A percentile compares a stretch with the other conserved stretches of the same genome.
These are phyloP conservation scores for Nemania sp. DNA, from an alignment of 2,329 filamentous ascomycete genomes.

Conservation along the genomic window DNA sequence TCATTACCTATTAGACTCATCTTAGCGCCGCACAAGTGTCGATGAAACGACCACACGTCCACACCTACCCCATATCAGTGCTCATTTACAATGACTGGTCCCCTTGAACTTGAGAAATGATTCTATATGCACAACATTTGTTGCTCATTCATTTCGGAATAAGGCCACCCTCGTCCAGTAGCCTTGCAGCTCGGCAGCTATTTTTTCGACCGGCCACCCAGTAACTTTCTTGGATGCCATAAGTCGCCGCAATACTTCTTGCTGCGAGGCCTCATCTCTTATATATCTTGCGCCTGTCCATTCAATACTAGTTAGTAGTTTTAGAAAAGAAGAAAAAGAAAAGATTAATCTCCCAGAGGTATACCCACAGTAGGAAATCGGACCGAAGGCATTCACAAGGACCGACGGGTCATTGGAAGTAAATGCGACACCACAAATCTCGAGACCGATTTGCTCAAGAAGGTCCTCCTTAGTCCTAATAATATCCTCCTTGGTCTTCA, in stretches of 20 bases:
- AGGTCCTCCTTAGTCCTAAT: conserved; percentile 29
- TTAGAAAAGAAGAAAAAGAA: background rate
- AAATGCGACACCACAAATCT: conserved; percentile 50
- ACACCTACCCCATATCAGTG: background rate
- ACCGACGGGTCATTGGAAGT: conserved; percentile 48
- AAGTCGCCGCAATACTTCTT: conserved; percentile 41
- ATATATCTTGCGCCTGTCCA: conserved; percentile 41
- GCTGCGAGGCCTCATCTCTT: conserved; percentile 28
- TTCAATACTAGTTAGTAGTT: background rate
- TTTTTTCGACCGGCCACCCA: conserved; percentile 46
- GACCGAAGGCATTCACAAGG: conserved; percentile 53
- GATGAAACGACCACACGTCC: conserved; percentile 10
- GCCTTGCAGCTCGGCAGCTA: conserved; percentile 38
- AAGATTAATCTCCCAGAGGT: no score
- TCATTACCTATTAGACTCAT: conserved; percentile 20
- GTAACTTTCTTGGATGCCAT: conserved; percentile 41
- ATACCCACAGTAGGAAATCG: conserved; percentile 49
- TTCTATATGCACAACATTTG: no score
- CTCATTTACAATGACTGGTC: background rate
- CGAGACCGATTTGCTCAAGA: conserved; percentile 41
- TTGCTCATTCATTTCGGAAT: no score
- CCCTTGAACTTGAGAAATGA: background rate
- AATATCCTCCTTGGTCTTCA: conserved; percentile 13
- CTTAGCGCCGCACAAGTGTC: conserved; percentile 12
- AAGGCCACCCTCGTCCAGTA: conserved; percentile 30